A percentile compares a stretch with the other conserved stretches of the same genome.
phyloP scores from a whole-genome alignment of 2,329 filamentous ascomycete genomes.

The Purpureocillium lavendulum region DNA sequence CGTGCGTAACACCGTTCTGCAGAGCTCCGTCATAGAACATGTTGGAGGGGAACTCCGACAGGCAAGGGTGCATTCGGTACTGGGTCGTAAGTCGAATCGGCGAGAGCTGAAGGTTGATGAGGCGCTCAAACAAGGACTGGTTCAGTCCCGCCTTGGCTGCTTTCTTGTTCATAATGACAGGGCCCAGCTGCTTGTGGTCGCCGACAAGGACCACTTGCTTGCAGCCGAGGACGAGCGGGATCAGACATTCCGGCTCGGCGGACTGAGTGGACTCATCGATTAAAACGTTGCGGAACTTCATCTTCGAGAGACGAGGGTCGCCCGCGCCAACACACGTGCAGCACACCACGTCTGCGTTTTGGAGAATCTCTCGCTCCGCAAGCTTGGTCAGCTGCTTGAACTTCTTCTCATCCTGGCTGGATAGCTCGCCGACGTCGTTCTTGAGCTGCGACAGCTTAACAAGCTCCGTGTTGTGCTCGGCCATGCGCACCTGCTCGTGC shows the following conservation, averaged over 20 bases:
- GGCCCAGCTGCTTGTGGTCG: slow-evolving; percentile 95
- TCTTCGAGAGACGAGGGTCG: slow-evolving; percentile 88
- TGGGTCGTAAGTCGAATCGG: slow-evolving; percentile 94
- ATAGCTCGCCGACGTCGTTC: slow-evolving; percentile 81
- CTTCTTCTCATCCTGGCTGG: slow-evolving; percentile 95
- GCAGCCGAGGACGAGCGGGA: slow-evolving; percentile 90
- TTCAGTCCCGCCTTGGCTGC: slow-evolving; percentile 95
- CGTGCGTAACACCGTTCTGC: slow-evolving; percentile 90
- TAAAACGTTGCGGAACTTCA: slow-evolving; percentile 96
- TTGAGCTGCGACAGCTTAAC: slow-evolving; percentile 91
- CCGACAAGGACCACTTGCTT: slow-evolving; percentile 99
- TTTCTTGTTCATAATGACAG: slow-evolving; percentile 99
- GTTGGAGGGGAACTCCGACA: slow-evolving; percentile 96
- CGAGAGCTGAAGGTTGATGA: slow-evolving; percentile 82
- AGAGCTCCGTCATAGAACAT: slow-evolving; percentile 99
- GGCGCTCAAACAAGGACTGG: slow-evolving; percentile 94
- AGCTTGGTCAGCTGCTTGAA: slow-evolving; percentile 92
- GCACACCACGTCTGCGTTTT: slow-evolving; percentile 94
- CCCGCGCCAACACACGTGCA: slow-evolving; percentile 97
- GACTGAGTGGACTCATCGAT: slow-evolving; percentile 99
- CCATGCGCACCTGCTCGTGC: slow-evolving; percentile 95
- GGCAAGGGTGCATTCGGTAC: slow-evolving; percentile 97
- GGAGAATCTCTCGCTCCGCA: slow-evolving; percentile 90
- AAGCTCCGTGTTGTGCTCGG: slow-evolving; percentile 90
- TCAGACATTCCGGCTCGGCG: slow-evolving; percentile 98